These are phyloP conservation scores for Ustilago crameri DNA, from an alignment of 1,284 basidiomycete genomes.

Conservation along the genomic window DNA sequence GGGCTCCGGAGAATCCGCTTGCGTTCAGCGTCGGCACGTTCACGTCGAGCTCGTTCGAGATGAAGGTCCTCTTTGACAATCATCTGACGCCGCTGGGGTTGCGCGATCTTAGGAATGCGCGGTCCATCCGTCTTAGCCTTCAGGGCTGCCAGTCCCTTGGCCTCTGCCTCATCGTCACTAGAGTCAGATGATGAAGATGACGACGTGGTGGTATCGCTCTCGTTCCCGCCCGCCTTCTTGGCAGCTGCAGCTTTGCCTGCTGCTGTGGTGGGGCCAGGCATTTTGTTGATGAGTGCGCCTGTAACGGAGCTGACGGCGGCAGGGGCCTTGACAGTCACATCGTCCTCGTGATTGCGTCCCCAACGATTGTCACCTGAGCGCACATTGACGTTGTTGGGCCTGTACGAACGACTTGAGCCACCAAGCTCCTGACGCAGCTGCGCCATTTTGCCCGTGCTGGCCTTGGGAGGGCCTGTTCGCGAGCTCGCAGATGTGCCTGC, in stretches of 20 bases:
- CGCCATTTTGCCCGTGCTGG: slow-evolving; percentile 45
- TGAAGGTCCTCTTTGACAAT: slow-evolving; percentile 75
- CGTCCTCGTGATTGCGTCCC: slow-evolving; percentile 51
- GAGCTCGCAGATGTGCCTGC: slow-evolving; percentile 20
- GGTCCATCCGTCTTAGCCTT: slow-evolving; percentile 60
- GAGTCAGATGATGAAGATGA: slow-evolving; percentile 57
- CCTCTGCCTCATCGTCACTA: slow-evolving; percentile 73
- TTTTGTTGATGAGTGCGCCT: slow-evolving; percentile 45
- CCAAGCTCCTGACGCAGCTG: slow-evolving; percentile 57
- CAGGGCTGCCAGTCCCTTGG: slow-evolving; percentile 72
- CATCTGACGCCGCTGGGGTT: slow-evolving; percentile 75
- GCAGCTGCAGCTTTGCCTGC: slow-evolving; percentile 31
- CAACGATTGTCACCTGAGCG: slow-evolving; percentile 28
- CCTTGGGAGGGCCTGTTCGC: slow-evolving; percentile 18
- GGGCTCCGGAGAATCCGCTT: slow-evolving; percentile 77
- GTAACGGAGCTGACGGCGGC: slow-evolving; percentile 59
- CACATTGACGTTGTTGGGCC: slow-evolving; percentile 47
- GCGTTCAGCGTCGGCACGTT: slow-evolving; percentile 52
- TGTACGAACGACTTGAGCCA: slow-evolving; percentile 31
- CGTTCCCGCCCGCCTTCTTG: slow-evolving; percentile 18
- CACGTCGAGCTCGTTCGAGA: slow-evolving; percentile 41
- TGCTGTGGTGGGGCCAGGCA: slow-evolving; percentile 30
- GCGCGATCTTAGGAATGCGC: slow-evolving; percentile 68
- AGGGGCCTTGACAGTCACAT: slow-evolving; percentile 52
- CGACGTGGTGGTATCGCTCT: slow-evolving; percentile 59